Evolutionary conservation across 23 red algal genomes (phyloP).

Genomic region (Gracilaria domingensis): DNA sequence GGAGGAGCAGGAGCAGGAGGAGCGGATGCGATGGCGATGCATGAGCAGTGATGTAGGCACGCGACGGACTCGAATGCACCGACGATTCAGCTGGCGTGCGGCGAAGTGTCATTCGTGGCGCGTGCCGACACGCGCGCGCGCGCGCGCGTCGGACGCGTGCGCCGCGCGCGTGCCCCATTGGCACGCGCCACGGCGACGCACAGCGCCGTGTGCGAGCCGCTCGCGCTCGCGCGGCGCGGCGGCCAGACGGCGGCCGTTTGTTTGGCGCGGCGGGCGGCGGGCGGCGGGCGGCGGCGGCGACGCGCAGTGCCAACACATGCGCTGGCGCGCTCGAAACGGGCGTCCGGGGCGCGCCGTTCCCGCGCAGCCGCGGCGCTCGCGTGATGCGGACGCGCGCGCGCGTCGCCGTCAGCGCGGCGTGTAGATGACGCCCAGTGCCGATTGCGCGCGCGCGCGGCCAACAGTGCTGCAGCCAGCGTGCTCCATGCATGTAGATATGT

Average conservation of each 20-base stretch:
- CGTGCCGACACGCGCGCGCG: not conserved
- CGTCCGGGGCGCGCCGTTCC: too few species aligned
- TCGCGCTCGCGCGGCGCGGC: too few species aligned
- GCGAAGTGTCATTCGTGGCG: constrained; percentile 27
- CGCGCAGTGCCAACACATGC: too few species aligned
- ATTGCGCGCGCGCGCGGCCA: not conserved
- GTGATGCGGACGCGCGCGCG: too few species aligned
- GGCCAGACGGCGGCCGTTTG: too few species aligned
- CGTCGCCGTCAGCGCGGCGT: not conserved
- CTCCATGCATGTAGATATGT: not conserved
- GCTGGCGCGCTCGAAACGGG: too few species aligned
- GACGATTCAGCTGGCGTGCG: not conserved
- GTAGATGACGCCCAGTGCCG: too few species aligned
- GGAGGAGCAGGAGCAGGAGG: too few species aligned
- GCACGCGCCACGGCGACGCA: not conserved
- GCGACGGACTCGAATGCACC: not conserved
- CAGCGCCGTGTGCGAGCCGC: not conserved
- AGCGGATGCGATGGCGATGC: not conserved
- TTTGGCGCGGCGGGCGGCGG: too few species aligned
- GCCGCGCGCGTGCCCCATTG: not conserved
- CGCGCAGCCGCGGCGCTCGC: too few species aligned
- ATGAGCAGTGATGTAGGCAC: constrained; percentile 27
- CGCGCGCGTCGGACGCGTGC: not conserved
- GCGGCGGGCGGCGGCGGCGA: too few species aligned
- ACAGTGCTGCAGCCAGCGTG: not conserved